Percentiles rank a stretch among this genome's conserved stretches.
Evolutionary conservation across 352 stramenopile genomes (phyloP).

Genomic region (Blastocystis hominis): DNA sequence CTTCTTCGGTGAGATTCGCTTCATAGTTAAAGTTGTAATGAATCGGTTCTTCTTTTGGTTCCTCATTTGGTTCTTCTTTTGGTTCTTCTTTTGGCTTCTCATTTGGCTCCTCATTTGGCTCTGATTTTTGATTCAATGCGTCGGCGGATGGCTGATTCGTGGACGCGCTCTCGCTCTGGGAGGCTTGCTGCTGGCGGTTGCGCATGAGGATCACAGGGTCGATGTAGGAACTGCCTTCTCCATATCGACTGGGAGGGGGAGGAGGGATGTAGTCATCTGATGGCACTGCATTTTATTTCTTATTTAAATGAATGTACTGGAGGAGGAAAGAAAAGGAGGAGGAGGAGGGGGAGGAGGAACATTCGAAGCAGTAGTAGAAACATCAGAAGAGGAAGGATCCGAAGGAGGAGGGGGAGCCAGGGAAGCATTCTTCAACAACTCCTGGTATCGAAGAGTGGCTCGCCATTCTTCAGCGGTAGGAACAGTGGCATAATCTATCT

Average conservation of each 20-base stretch:
- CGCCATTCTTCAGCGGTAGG: not conserved
- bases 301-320: not conserved
- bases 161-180: not conserved
- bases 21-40: conserved; percentile 54
- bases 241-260: not conserved
- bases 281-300: not conserved
- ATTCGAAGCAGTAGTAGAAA: not conserved
- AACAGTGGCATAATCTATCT: conserved; percentile 23
- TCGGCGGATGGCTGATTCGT: not conserved
- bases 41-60: not conserved
- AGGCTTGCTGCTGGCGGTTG: not conserved
- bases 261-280: not conserved
- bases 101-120: not conserved
- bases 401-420: conserved; percentile 4
- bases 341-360: too few relatives aligned
- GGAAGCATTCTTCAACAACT: not conserved
- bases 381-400: not conserved
- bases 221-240: not conserved
- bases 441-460: not conserved
- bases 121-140: not conserved
- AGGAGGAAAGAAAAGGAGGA: too few relatives aligned
- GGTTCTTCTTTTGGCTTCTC: not conserved
- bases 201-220: not conserved
- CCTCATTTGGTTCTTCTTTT: not conserved
- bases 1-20: conserved; percentile 32